Conservation (phyloP, 1,139 yeast species). For the Hansenula lynferdii region DNA sequence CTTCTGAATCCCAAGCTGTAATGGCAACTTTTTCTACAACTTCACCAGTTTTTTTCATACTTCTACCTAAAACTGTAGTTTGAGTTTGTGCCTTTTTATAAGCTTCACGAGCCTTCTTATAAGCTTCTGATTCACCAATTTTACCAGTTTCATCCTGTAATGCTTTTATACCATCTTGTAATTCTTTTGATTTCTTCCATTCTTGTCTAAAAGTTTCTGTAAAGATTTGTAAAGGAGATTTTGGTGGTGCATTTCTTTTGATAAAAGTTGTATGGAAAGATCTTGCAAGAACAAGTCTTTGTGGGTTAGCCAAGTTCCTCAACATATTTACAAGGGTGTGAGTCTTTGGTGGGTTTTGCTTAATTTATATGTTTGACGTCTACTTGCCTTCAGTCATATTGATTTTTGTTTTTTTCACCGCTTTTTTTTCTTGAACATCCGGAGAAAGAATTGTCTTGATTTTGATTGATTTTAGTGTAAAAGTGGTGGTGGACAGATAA, state of each 20-base stretch:
- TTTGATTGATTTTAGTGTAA: no score
- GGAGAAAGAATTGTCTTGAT: not conserved
- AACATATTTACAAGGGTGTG: conserved; percentile 2
- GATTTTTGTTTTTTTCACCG: not conserved
- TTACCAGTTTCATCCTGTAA: conserved; percentile 95
- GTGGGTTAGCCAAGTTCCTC: conserved; percentile 1
- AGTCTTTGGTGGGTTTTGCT: not conserved
- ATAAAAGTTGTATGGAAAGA: conserved; percentile 16
- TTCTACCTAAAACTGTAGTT: conserved; percentile 77
- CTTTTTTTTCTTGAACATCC: conserved; percentile 2
- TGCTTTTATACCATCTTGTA: conserved; percentile 90
- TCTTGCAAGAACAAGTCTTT: conserved; percentile 7
- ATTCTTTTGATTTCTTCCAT: conserved; percentile 85
- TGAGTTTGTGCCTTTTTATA: conserved; percentile 81
- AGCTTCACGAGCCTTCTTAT: conserved; percentile 90
- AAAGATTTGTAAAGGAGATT: conserved; percentile 89
- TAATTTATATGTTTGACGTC: not conserved
- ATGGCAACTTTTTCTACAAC: conserved; percentile 87
- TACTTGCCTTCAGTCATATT: no score
- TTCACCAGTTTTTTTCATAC: conserved; percentile 87
- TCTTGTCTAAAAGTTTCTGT: conserved; percentile 88
- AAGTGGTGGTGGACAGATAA: no score
- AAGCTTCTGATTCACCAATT: conserved; percentile 91
- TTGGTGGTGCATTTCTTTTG: conserved; percentile 25
- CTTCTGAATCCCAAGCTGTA: conserved; percentile 96